These are phyloP conservation scores for Lagenidium sp. DNA, from an alignment of 352 stramenopile species.

Conservation along the genomic window DNA sequence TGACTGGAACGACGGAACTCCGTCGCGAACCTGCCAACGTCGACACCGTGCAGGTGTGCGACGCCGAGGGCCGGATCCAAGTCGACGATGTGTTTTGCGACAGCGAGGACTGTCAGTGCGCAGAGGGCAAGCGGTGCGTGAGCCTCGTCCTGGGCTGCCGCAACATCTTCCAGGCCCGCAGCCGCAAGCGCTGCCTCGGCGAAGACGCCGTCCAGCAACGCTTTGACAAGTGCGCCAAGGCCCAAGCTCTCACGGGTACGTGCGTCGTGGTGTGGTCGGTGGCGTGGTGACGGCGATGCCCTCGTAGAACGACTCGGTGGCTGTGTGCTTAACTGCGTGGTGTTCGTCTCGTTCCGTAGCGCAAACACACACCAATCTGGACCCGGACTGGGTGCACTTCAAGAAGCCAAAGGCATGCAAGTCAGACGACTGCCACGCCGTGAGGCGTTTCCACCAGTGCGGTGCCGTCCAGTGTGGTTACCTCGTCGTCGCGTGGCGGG, in stretches of 20 bases:
- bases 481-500: conserved; percentile 44
- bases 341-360: too few relatives aligned
- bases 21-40: not conserved
- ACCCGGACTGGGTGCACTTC: conserved; percentile 64
- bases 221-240: conserved; percentile 40
- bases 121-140: conserved; percentile 35
- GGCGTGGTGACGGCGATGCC: too few relatives aligned
- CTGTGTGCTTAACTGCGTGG: too few relatives aligned
- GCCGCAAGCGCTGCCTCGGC: conserved; percentile 57
- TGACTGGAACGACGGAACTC: conserved; percentile 1
- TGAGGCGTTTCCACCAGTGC: conserved; percentile 52
- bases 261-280: not conserved
- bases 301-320: too few relatives aligned
- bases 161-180: conserved; percentile 62
- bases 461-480: conserved; percentile 57
- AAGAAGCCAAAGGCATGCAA: conserved; percentile 37
- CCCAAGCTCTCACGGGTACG: conserved; percentile 37
- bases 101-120: conserved; percentile 44
- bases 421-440: conserved; percentile 51
- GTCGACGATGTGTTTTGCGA: conserved; percentile 81
- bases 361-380: conserved; percentile 37
- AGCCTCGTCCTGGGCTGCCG: conserved; percentile 57
- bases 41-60: conserved; percentile 34
- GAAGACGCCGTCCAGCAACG: conserved; percentile 28
- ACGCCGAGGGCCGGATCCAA: conserved; percentile 44